Base-by-base conservation (phyloP, 768 basidiomycete genomes). In the Cyclocybe cylindracea region DNA sequence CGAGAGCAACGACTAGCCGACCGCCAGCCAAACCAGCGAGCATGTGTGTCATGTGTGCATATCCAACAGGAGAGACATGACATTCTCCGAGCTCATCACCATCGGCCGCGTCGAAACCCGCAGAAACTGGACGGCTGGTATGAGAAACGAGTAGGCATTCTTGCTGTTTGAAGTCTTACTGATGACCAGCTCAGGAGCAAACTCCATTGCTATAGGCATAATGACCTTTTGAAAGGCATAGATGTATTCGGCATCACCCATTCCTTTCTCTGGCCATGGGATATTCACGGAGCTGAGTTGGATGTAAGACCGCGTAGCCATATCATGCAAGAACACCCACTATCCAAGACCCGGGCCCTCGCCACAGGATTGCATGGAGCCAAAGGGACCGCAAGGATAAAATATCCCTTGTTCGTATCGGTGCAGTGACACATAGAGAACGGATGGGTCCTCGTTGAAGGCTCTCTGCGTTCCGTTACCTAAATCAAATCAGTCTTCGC, bases 41-140 rank as follows among this genome's bases (percentile, higher is more conserved):
- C 93, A 99, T 96, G 63, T 98, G 91, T 5, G 97, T 97, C 95
- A 99, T 98, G 61, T 98, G 97, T 0, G 94, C 94, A 67, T 94
- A 99, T 4, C 95, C 97, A 13, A 85, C 81, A 1, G 97, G 97
- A 4, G 91, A 81, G 53, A 99, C 95, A 58, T 85, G 76, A 61
- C 95, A 98, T 70, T 88, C 89, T 34, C 97, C 97, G 4, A 99
- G 78, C 35, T 86, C 84, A 62, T 99, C 97, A 3, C 97, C 97
- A 29, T 79, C 82, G 1, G 97, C 97, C 7, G 97, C 97, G 63
- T 99, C 97, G 63, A 98, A 99, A 3, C 97, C 97, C 13, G 97
- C 94, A 7, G 96, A 98, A 62, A 99, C 97, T 99, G 50, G 10
- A 63, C 2, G 43, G 6, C 13, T 24, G 16, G 42, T 37, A 50